These are phyloP conservation scores for Cyberlindnera bimundalis DNA, from an alignment of 805 yeast species.

Conservation along the genomic window DNA sequence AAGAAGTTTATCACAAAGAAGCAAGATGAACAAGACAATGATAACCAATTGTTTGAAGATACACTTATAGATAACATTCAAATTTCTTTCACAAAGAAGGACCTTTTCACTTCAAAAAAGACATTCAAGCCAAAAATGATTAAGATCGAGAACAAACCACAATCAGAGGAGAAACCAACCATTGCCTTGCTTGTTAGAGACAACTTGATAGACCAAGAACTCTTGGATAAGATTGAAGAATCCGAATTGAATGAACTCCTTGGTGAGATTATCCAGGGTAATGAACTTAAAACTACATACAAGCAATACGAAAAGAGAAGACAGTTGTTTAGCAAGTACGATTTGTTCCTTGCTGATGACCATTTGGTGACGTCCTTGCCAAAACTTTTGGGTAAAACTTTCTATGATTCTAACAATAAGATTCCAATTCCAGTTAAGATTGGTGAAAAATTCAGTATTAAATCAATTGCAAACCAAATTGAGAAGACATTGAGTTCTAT, in stretches of 20 bases:
- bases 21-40: constrained; percentile 32
- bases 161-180: constrained; percentile 37
- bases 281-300: constrained; percentile 77
- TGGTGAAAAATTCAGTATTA: constrained; percentile 38
- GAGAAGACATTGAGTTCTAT: constrained; percentile 56
- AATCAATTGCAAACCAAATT: constrained; percentile 56
- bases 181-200: constrained; percentile 74
- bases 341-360: constrained; percentile 82
- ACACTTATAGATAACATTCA: constrained; percentile 44
- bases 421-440: constrained; percentile 66
- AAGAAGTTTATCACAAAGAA: constrained; percentile 47
- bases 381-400: constrained; percentile 74
- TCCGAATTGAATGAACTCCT: constrained; percentile 30
- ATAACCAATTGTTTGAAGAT: constrained; percentile 56
- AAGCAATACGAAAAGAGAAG: constrained; percentile 88
- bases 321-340: constrained; percentile 62
- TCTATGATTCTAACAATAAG: constrained; percentile 57
- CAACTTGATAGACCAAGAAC: constrained; percentile 36
- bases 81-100: constrained; percentile 62
- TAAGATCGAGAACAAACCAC: constrained; percentile 38
- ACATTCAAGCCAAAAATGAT: constrained; percentile 37
- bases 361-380: constrained; percentile 78
- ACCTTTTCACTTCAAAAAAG: constrained; percentile 56
- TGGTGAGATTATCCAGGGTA: constrained; percentile 59
- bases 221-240: constrained; percentile 27